phyloP scores from a whole-genome alignment of 805 yeast species.

The Barnettozyma botsteinii region DNA sequence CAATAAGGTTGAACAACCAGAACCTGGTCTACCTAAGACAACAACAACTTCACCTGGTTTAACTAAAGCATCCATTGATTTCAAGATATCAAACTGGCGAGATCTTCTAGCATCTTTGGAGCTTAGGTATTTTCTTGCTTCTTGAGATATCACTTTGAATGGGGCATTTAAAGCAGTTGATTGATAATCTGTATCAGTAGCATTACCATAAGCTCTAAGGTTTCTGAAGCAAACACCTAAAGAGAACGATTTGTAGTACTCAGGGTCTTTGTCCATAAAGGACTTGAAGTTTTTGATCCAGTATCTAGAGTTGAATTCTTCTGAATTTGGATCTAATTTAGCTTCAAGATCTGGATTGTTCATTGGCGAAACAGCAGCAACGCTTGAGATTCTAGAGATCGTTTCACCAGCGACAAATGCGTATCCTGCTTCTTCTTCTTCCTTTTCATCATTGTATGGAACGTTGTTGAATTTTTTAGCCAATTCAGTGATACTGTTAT shows the following conservation, averaged over 20 bases:
- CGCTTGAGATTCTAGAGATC: slow-evolving; percentile 26
- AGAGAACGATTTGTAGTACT: slow-evolving; percentile 47
- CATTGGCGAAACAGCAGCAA: slow-evolving; percentile 34
- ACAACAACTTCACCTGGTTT: slow-evolving; percentile 62
- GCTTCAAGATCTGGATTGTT: slow-evolving; percentile 31
- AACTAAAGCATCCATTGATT: slow-evolving; percentile 60
- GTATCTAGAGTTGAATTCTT: slow-evolving; percentile 47
- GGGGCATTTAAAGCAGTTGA: slow-evolving; percentile 46
- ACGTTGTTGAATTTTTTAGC: slow-evolving; percentile 6
- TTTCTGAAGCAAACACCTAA: slow-evolving; percentile 52
- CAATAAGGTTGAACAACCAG: slow-evolving; percentile 69
- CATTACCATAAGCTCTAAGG: slow-evolving; percentile 54
- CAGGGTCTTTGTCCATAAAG: slow-evolving; percentile 46
- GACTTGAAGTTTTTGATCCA: slow-evolving; percentile 59
- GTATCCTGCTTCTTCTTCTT: too few relatives aligned
- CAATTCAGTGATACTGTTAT: slow-evolving; percentile 3
- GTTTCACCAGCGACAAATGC: slow-evolving; percentile 25
- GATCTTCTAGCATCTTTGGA: slow-evolving; percentile 16
- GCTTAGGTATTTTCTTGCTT: slow-evolving; percentile 11
- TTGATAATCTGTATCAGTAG: slow-evolving; percentile 56
- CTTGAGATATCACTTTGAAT: slow-evolving; percentile 15
- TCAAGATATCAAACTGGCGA: slow-evolving; percentile 38
- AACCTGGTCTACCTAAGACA: slow-evolving; percentile 71
- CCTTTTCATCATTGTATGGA: slow-evolving; percentile 22
- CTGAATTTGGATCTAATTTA: slow-evolving; percentile 52